These are phyloP conservation scores for Escovopsis sp. DNA, from an alignment of 2,329 filamentous ascomycete species.

Conservation along the genomic window DNA sequence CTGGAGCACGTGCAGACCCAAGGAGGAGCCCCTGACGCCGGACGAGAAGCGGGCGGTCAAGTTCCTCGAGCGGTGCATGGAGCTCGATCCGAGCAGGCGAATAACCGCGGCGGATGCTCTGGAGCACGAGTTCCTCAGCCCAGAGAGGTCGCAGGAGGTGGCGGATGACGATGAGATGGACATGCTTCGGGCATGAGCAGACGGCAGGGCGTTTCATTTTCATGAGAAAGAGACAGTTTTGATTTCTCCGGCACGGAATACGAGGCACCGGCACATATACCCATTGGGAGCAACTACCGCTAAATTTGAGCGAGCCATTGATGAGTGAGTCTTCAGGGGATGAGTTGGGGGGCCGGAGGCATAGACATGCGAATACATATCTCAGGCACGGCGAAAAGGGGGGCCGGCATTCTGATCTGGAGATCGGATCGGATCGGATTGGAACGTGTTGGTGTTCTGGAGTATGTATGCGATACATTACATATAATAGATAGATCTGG, in stretches of 20 bases:
- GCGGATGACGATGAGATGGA: conserved; percentile 41
- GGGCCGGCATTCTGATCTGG: not conserved
- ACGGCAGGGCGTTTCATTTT: not conserved
- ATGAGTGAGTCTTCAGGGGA: not conserved
- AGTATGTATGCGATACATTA: conserved; percentile 5
- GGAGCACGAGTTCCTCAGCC: conserved; percentile 50
- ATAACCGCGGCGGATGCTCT: conserved; percentile 65
- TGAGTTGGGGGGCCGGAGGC: not conserved
- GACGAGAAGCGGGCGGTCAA: conserved; percentile 60
- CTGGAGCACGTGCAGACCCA: conserved; percentile 75
- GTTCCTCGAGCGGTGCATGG: conserved; percentile 58
- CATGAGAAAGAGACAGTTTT: not conserved
- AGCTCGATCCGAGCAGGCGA: conserved; percentile 57
- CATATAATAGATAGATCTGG: no score
- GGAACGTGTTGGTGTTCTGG: conserved; percentile 4
- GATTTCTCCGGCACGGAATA: not conserved
- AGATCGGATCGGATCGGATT: no score
- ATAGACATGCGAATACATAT: conserved; percentile 3
- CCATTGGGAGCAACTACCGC: no score
- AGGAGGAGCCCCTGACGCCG: conserved; percentile 37
- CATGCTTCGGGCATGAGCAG: conserved; percentile 21
- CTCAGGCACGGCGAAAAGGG: no score
- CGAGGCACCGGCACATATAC: not conserved
- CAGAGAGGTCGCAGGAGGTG: conserved; percentile 15
- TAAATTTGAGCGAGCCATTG: not conserved